Base-by-base conservation (phyloP, 1,139 yeast genomes). In the Yarrowia galli region DNA sequence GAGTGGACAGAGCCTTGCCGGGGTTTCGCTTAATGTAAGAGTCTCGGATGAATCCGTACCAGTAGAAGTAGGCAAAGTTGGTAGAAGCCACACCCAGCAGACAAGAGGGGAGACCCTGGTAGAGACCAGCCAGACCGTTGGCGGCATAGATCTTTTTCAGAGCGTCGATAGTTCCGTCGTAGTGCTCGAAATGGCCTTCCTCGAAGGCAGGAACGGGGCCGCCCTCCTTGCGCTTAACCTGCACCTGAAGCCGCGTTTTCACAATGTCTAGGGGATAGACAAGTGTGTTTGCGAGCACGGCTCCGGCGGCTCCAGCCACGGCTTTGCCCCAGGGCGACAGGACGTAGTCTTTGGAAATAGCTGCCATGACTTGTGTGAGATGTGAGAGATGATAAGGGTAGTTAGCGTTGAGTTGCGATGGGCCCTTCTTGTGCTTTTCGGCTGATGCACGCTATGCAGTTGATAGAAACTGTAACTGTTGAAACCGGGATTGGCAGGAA, bases 261-360 rank as follows among this genome's bases (percentile, higher is more conserved):
- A 92, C 82, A 49, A 93, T 82, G 75, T 95, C 99, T 40, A 95
- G 79, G 1, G 99, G 99, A 77, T 95, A 98, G 1, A 95, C 91
- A 10, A 87, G 81, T n/a, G 92, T 82, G 77, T 89, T 91, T 56
- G 97, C 97, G 69, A 90, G 78, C 56, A 88, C 89, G 4, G 97
- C 91, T 9, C 97, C 96, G 68, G 89, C 83, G 0, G 97, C 92
- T 0, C 97, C 97, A 65, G 92, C 88, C 22, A 91, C 84, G 0
- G 97, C 97, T 75, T 88, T 88, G 71, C 91, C 96, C 82, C 83
- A 80, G 9, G 83, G 82, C 20, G 82, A 78, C 46, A 80, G 74
- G n/a, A 61, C 66, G 25, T 36, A 61, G 56, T 61, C 66, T 58
- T 58, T 58, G 64, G 64, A 58, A 58, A 58, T 58, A 32, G 64